Conservation (phyloP, 2,329 filamentous ascomycete genomes). For the Nannizzia gypsea region DNA sequence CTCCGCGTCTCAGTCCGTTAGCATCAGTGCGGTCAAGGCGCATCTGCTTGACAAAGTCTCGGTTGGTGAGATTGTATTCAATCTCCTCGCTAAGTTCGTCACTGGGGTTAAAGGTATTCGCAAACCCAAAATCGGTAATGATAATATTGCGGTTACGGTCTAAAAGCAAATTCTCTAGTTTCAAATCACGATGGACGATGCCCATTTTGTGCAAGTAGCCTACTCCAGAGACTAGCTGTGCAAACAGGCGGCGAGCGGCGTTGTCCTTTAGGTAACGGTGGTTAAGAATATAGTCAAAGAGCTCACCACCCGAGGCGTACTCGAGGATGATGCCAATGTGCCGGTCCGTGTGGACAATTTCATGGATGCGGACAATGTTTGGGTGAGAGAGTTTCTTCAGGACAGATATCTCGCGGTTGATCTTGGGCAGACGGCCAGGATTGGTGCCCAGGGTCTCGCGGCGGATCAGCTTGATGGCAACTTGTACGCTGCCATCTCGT, state of each 20-base stretch:
- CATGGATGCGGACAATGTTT: slow-evolving; percentile 91
- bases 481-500: slow-evolving; percentile 81
- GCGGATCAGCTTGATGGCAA: slow-evolving; percentile 95
- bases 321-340: slow-evolving; percentile 98
- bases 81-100: slow-evolving; percentile 87
- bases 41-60: slow-evolving; percentile 74
- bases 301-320: slow-evolving; percentile 91
- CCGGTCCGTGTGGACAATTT: slow-evolving; percentile 95
- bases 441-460: slow-evolving; percentile 82
- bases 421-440: slow-evolving; percentile 82
- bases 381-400: slow-evolving; percentile 78
- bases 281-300: slow-evolving; percentile 97
- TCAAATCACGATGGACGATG: slow-evolving; percentile 93
- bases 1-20: slow-evolving; percentile 69
- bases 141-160: slow-evolving; percentile 98
- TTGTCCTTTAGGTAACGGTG: slow-evolving; percentile 94
- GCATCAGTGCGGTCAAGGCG: slow-evolving; percentile 69
- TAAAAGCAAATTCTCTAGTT: slow-evolving; percentile 87
- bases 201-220: slow-evolving; percentile 98
- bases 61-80: slow-evolving; percentile 73
- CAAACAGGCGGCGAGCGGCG: slow-evolving; percentile 79
- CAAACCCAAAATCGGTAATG: slow-evolving; percentile 98
- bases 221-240: slow-evolving; percentile 89
- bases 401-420: slow-evolving; percentile 93
- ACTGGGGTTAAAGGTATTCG: slow-evolving; percentile 84